These are phyloP conservation scores for Penicillium robsamsonii DNA, from an alignment of 495 filamentous ascomycete species.

Conservation along the genomic window DNA sequence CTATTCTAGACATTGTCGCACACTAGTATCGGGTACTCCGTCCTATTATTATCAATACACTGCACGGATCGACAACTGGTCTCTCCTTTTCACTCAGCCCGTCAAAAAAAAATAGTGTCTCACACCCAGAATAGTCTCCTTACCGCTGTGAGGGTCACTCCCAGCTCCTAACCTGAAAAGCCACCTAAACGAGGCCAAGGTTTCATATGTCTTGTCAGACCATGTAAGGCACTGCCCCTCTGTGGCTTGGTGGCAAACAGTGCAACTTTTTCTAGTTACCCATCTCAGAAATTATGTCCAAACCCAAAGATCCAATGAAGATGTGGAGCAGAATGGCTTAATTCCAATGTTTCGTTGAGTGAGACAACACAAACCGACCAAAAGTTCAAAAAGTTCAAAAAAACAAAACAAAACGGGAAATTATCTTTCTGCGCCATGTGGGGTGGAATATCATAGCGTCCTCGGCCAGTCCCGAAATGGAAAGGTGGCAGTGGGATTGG, in stretches of 20 bases:
- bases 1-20: too few relatives aligned
- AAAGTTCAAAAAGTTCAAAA: neutral
- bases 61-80: neutral
- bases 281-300: neutral
- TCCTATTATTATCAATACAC: neutral
- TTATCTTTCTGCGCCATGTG: conserved; percentile 22
- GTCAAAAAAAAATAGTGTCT: conserved; percentile 6
- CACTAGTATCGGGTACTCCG: neutral
- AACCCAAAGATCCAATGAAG: neutral
- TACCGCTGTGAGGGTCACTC: conserved; percentile 9
- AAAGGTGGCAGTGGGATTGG: conserved; percentile 15
- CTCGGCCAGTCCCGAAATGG: conserved; percentile 13
- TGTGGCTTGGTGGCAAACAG: conserved; percentile 9
- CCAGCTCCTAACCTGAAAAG: conserved; percentile 5
- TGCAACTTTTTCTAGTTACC: neutral
- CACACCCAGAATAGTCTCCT: conserved; percentile 9
- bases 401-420: conserved; percentile 18
- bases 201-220: conserved; percentile 7
- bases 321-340: neutral
- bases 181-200: conserved; percentile 1
- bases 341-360: conserved; percentile 14
- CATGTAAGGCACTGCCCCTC: conserved; percentile 11
- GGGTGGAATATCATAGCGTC: conserved; percentile 5
- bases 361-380: neutral
- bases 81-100: neutral